These are phyloP conservation scores for Curvularia verruculosa DNA, from an alignment of 2,329 filamentous ascomycete genomes.

Conservation along the genomic window DNA sequence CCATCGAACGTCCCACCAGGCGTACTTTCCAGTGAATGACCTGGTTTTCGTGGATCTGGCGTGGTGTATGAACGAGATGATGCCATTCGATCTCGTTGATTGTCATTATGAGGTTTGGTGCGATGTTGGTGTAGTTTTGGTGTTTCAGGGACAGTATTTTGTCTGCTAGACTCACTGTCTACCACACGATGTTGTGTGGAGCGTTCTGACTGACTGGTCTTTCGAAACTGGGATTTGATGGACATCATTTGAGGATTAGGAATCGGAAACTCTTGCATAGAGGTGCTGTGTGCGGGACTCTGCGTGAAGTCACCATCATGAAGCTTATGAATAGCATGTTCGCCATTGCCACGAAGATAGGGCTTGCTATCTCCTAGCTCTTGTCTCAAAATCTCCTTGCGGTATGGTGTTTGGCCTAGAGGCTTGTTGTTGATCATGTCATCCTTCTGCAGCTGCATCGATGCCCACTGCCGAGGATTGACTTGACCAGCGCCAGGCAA, in stretches of 20 bases:
- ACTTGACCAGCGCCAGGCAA: not conserved
- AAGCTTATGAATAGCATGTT: not conserved
- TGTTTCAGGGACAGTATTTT: not conserved
- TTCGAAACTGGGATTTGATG: not conserved
- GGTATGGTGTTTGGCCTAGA: not conserved
- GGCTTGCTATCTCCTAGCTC: not conserved
- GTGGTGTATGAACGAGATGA: not conserved
- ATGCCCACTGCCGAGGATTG: constrained; percentile 1
- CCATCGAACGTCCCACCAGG: no score
- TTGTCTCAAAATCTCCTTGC: not conserved
- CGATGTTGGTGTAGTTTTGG: not conserved
- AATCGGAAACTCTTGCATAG: not conserved
- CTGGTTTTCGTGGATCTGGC: not conserved
- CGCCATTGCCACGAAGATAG: no score
- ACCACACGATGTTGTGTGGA: not conserved
- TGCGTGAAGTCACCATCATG: not conserved
- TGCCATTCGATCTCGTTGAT: not conserved
- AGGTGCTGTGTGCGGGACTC: not conserved
- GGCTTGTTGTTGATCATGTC: constrained; percentile 6
- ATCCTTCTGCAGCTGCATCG: constrained; percentile 6
- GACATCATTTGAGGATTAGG: not conserved
- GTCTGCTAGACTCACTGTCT: not conserved
- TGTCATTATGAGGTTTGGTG: not conserved
- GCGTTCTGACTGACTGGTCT: not conserved
- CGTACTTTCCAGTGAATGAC: not conserved